Evolutionary conservation across 2,329 filamentous ascomycete genomes (phyloP), one percentile per base, ranked within the genome.

Genomic region (Aspergillus calidoustus): DNA sequence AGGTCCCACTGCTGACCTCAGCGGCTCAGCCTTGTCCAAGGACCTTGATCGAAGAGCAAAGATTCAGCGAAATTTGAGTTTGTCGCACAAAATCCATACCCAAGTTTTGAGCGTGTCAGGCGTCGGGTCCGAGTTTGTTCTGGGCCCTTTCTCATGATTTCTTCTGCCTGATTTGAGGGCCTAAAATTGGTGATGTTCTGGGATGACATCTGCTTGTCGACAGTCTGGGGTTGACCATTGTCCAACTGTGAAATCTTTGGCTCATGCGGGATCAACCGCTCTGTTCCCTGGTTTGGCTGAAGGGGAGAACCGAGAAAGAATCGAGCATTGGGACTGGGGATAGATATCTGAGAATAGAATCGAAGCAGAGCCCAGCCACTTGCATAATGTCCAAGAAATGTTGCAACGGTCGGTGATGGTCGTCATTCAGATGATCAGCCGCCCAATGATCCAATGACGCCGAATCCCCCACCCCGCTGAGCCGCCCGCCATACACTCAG

Each of bases 381-480:
- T 54, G 38, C 52, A 54, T 25, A 54, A 54, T 41, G 34, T 15
- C 34, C 34, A 41, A 41, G 34, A 41, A 41, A 41, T 41, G 34
- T 41, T 41, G 34, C 34, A 41, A 41, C 6, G 34, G 34, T n/a
- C 38, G 43, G 19, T 48, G 46, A 48, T 9, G 23, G 54, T 52
- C 59, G 54, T 54, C 54, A 57, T 61, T 53, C 54, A 54, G 28
- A 57, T 57, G 59, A 61, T 61, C 59, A 61, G 59, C 54, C 59
- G 62, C 59, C 62, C 62, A 64, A 64, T 61, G 47, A 41, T 61
- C 62, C 62, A 62, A 64, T 64, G 57, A 58, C 60, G 60, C 57
- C 53, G 60, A 58, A 44, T 65, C 53, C 60, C 64, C 63, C 66
- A 59, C 60, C 66, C 66, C 67, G 67, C 67, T 69, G 67, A 67